phyloP scores from a whole-genome alignment of 768 basidiomycete species.

The Trametes punicea region DNA sequence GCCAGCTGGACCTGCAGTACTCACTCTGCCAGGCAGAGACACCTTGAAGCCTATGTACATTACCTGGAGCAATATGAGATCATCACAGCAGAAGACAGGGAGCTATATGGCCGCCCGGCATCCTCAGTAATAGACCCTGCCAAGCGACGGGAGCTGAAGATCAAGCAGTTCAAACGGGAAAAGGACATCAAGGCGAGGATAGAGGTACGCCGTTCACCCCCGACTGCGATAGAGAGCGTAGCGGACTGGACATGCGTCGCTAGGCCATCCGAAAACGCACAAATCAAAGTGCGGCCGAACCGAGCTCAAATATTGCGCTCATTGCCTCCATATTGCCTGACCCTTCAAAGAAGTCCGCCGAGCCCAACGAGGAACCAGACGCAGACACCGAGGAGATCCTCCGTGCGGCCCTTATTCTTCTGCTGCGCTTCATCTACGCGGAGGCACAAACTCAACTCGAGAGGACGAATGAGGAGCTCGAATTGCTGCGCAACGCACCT shows the following conservation, averaged over 20 bases:
- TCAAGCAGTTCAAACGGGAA: slow-evolving; percentile 85
- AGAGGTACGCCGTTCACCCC: slow-evolving; percentile 45
- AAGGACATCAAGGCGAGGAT: slow-evolving; percentile 73
- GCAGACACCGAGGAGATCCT: slow-evolving; percentile 61
- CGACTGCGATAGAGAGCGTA: background rate
- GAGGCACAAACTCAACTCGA: slow-evolving; percentile 67
- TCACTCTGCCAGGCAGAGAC: slow-evolving; percentile 13
- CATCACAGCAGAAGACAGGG: slow-evolving; percentile 56
- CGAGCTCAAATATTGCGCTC: slow-evolving; percentile 55
- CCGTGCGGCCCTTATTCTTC: slow-evolving; percentile 64
- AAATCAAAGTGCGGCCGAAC: slow-evolving; percentile 35
- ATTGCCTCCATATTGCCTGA: slow-evolving; percentile 59
- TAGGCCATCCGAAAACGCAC: slow-evolving; percentile 56
- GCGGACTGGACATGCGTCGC: background rate
- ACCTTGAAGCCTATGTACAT: slow-evolving; percentile 29
- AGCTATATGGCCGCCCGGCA: slow-evolving; percentile 48
- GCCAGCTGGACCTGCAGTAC: background rate
- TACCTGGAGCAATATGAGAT: slow-evolving; percentile 64
- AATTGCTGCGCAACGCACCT: slow-evolving; percentile 59
- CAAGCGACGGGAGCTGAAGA: slow-evolving; percentile 80
- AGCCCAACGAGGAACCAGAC: slow-evolving; percentile 48
- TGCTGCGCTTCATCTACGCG: slow-evolving; percentile 69
- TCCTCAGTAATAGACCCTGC: slow-evolving; percentile 58
- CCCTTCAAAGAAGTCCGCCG: slow-evolving; percentile 4
- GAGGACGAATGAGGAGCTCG: slow-evolving; percentile 67